Evolutionary conservation across 1,139 yeast genomes (phyloP).

Genomic region (Yamadazyma atmosphaerica): DNA sequence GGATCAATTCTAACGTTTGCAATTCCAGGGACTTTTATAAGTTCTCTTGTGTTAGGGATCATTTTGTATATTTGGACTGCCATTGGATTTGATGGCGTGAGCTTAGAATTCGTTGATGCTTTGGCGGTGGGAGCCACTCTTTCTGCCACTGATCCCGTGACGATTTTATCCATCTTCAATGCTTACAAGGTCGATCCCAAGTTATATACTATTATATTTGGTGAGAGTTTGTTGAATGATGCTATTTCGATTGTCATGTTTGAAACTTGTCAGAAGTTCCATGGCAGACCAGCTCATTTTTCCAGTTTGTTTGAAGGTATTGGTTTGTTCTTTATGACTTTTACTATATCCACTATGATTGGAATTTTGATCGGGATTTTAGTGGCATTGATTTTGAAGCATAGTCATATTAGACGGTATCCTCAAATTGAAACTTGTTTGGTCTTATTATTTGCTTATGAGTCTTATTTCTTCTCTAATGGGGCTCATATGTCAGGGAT

Average conservation of each 20-base stretch:
- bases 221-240: conserved; percentile 92
- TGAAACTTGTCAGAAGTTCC: conserved; percentile 96
- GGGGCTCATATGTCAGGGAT: conserved; percentile 99
- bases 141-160: conserved; percentile 98
- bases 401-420: conserved; percentile 87
- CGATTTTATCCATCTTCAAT: conserved; percentile 92
- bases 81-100: conserved; percentile 83
- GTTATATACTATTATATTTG: conserved; percentile 92
- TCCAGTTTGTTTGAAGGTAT: conserved; percentile 89
- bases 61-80: conserved; percentile 89
- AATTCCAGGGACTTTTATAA: conserved; percentile 93
- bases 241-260: conserved; percentile 99
- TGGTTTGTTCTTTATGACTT: conserved; percentile 90
- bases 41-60: conserved; percentile 85
- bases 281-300: conserved; percentile 75
- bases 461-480: conserved; percentile 94
- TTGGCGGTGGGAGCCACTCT: conserved; percentile 96
- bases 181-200: conserved; percentile 98
- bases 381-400: conserved; percentile 87
- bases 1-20: conserved; percentile 94
- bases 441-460: conserved; percentile 88
- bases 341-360: conserved; percentile 87
- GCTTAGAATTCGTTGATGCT: conserved; percentile 92
- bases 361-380: conserved; percentile 86
- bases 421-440: conserved; percentile 97